Percentiles rank a stretch among this genome's conserved stretches.
Conservation (phyloP, 106 monocot genomes). For the Triglochin maritima region DNA sequence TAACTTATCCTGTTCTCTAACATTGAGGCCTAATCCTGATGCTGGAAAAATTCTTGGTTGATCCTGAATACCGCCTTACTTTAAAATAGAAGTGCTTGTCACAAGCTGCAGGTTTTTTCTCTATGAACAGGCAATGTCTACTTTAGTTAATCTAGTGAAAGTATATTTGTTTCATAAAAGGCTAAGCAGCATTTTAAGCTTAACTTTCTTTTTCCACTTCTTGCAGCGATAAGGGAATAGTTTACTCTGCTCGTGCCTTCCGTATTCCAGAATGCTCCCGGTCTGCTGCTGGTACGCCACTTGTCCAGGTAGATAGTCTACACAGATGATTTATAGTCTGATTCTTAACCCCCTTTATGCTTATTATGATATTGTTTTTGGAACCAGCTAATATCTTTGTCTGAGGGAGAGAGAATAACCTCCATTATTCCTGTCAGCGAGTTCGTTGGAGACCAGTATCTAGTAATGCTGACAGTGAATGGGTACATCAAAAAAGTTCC, state of each 20-base stretch:
- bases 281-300: constrained; percentile 84
- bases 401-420: constrained; percentile 91
- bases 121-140: too few species aligned
- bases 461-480: constrained; percentile 78
- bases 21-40: too few species aligned
- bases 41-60: too few species aligned
- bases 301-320: constrained; percentile 52
- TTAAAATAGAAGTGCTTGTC: too few species aligned
- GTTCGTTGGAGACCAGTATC: constrained; percentile 75
- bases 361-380: background rate
- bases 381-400: constrained; percentile 63
- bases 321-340: background rate
- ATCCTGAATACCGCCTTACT: too few species aligned
- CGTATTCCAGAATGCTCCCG: constrained; percentile 89
- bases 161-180: background rate
- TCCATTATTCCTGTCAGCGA: constrained; percentile 95
- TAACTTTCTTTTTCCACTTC: background rate
- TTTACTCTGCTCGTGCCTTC: constrained; percentile 89
- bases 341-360: background rate
- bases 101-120: too few species aligned
- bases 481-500: constrained; percentile 97
- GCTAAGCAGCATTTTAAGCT: background rate
- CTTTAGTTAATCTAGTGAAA: too few species aligned
- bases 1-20: too few species aligned
- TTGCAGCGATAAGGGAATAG: constrained; percentile 86